Base-by-base conservation (phyloP, 495 filamentous ascomycete species). In the Neurospora sublineolata region DNA sequence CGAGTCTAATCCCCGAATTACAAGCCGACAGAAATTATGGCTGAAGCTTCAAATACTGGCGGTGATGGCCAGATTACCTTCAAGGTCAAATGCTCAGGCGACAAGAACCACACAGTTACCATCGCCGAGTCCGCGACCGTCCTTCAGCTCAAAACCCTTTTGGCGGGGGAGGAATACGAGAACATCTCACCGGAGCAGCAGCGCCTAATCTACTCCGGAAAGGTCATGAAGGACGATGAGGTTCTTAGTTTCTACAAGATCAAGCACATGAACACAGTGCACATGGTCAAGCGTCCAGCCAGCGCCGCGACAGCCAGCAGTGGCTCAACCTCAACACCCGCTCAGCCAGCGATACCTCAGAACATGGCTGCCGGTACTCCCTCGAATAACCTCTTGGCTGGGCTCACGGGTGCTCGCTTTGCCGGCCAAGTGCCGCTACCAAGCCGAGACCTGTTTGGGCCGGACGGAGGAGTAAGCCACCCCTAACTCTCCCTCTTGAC, bases 151-250 rank as follows among this genome's bases (percentile, higher is more conserved):
- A 99, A 99, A 84, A 86, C 86, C 60, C 97, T 93, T 84, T 89
- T 99, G 36, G 86, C 92, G 4, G 88, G 87, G 39, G 78, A 86
- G 64, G 92, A 97, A 70, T 94, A 91, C 80, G 92, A 94, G 76
- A 89, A 94, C 77, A 88, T 97, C 68, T 89, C 94, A 1, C 85
- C 89, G 37, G 95, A 94, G 74, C 87, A 92, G 68, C 94, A 97
- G 80, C 93, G 96, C 60, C 85, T 99, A 74, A 99, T 99, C 80
- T 98, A 98, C 82, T 97, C 94, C 8, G 96, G 96, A 37, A 89
- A 94, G 72, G 94, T 99, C 27, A 86, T 99, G 81, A 99, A 97
- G 83, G 93, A 99, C 78, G 88, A 88, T 46, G 94, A 98, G 73
- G 91, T 91, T 0, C 81, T 99, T 58, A 88, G 84, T 70, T 87